Evolutionary conservation across 345 rosid genomes (phyloP).

Genomic region (Fremontodendron californicum): DNA sequence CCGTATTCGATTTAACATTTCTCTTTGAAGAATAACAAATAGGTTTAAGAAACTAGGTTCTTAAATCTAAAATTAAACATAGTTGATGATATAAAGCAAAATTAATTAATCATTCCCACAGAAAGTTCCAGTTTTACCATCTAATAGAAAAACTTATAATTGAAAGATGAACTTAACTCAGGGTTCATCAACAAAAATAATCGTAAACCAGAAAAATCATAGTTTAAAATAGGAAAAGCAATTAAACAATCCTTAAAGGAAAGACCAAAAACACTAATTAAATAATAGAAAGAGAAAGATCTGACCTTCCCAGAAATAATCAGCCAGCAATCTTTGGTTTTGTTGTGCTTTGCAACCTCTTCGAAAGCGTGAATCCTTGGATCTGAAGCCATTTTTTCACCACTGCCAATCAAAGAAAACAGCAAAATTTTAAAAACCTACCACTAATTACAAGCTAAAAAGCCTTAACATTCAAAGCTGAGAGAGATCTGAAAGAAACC

Average conservation of each 20-base stretch:
- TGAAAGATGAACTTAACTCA: not conserved
- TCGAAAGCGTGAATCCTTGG: slow-evolving; percentile 52
- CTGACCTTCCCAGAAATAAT: slow-evolving; percentile 79
- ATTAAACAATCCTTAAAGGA: not conserved
- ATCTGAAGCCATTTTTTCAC: slow-evolving; percentile 62
- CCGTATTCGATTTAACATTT: too few relatives aligned
- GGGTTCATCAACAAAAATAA: not conserved
- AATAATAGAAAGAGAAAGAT: slow-evolving; percentile 20
- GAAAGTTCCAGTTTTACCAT: too few relatives aligned
- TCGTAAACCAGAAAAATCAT: not conserved
- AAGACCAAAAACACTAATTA: not conserved
- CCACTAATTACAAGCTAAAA: not conserved
- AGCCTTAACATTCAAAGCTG: not conserved
- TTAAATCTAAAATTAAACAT: too few relatives aligned
- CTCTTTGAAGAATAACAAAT: not conserved
- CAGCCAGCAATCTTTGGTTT: slow-evolving; percentile 84
- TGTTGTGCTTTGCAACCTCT: slow-evolving; percentile 72
- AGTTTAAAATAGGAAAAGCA: not conserved
- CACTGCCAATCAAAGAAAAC: slow-evolving; percentile 23
- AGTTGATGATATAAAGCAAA: too few relatives aligned
- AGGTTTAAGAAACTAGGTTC: not conserved
- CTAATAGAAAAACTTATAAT: not conserved
- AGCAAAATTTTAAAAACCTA: slow-evolving; percentile 14
- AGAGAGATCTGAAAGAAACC: not conserved
- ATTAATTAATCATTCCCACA: too few relatives aligned